These are phyloP conservation scores for Achlya hypogyna DNA, from an alignment of 352 stramenopile genomes.

Conservation along the genomic window DNA sequence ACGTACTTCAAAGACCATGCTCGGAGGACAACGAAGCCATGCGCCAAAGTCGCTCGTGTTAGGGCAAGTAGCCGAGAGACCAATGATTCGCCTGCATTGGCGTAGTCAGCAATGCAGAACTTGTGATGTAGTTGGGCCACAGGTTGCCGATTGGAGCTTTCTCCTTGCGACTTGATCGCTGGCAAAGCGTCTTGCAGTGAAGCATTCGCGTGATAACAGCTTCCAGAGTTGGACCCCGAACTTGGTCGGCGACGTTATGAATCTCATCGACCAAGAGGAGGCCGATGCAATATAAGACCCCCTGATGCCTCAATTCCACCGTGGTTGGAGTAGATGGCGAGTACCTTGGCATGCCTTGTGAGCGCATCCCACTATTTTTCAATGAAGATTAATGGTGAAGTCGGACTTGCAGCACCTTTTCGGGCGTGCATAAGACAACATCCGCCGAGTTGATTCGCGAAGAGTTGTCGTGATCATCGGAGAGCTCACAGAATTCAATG, in stretches of 20 bases:
- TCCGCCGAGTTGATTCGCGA: constrained; percentile 19
- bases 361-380: constrained; percentile 32
- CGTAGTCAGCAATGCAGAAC: not conserved
- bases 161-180: not conserved
- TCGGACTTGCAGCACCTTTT: constrained; percentile 31
- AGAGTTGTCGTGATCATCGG: constrained; percentile 19
- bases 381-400: not conserved
- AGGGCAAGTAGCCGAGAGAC: constrained; percentile 2
- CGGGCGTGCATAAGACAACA: constrained; percentile 34
- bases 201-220: constrained; percentile 4
- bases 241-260: not conserved
- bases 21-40: not conserved
- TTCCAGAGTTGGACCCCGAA: not conserved
- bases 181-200: not conserved
- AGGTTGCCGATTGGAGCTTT: not conserved
- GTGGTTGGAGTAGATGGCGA: too few relatives aligned
- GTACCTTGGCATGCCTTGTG: constrained; percentile 21
- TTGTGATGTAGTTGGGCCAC: not conserved
- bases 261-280: constrained; percentile 32
- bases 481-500: constrained; percentile 35
- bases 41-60: not conserved
- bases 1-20: constrained; percentile 14
- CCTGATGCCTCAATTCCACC: too few relatives aligned
- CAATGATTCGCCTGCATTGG: constrained; percentile 1
- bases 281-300: not conserved